Percentiles rank a stretch among this genome's conserved stretches.
These are phyloP conservation scores for Rhodomyrtus psidioides DNA, from an alignment of 441 rosid species.

Conservation along the genomic window DNA sequence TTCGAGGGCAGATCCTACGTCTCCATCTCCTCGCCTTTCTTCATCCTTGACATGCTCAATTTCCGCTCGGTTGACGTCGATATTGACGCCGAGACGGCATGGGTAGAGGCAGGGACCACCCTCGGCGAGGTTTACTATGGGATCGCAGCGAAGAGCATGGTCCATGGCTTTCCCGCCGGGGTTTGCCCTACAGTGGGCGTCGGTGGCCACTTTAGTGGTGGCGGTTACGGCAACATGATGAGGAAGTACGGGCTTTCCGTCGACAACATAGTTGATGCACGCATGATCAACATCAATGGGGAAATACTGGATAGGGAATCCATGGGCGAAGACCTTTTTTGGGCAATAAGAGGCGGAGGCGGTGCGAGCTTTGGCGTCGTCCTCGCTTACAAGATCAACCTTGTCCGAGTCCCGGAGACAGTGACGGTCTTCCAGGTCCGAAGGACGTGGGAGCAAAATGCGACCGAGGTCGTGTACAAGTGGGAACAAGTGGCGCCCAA, in stretches of 20 bases:
- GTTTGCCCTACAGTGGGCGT: slow-evolving; percentile 38
- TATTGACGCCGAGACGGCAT: slow-evolving; percentile 10
- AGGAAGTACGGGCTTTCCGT: slow-evolving; percentile 37
- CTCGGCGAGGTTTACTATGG: slow-evolving; percentile 32
- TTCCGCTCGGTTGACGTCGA: slow-evolving; percentile 25
- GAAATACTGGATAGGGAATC: slow-evolving; percentile 20
- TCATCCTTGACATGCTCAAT: slow-evolving; percentile 33
- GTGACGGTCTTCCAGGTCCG: slow-evolving; percentile 24
- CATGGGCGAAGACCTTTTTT: slow-evolving; percentile 46
- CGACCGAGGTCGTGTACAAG: slow-evolving; percentile 20
- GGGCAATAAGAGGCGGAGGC: slow-evolving; percentile 42
- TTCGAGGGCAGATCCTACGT: slow-evolving; percentile 19
- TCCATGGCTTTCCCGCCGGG: slow-evolving; percentile 33
- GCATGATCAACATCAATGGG: slow-evolving; percentile 27
- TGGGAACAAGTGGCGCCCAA: slow-evolving; percentile 36
- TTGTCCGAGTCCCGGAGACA: slow-evolving; percentile 21
- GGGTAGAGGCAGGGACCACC: slow-evolving; percentile 35
- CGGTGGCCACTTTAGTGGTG: slow-evolving; percentile 37
- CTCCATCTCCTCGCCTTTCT: slow-evolving; percentile 21
- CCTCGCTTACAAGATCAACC: slow-evolving; percentile 25
- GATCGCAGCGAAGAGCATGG: slow-evolving; percentile 17
- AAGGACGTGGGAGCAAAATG: slow-evolving; percentile 21
- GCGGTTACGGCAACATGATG: slow-evolving; percentile 43
- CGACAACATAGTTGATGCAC: slow-evolving; percentile 30
- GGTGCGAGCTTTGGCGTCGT: slow-evolving; percentile 40